Percentiles rank a stretch among this genome's conserved stretches.
These are phyloP conservation scores for Omphalotus guepiniiformis DNA, from an alignment of 768 basidiomycete genomes.

Conservation along the genomic window DNA sequence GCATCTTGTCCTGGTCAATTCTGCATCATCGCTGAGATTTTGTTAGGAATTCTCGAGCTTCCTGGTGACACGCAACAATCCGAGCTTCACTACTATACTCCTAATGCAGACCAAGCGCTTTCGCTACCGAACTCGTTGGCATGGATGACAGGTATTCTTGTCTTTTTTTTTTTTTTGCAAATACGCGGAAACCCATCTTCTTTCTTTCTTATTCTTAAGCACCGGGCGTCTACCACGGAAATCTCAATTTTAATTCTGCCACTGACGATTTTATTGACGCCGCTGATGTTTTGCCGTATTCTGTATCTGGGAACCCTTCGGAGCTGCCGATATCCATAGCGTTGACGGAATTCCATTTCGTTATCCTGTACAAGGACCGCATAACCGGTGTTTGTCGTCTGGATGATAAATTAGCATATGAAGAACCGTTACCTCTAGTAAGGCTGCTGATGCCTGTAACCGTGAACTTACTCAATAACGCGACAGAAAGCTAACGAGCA, in stretches of 20 bases:
- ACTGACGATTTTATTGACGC: constrained; percentile 75
- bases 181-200: too few relatives aligned
- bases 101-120: constrained; percentile 62
- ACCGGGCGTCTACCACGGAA: constrained; percentile 86
- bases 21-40: constrained; percentile 9
- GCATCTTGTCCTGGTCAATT: constrained; percentile 18
- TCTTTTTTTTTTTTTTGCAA: too few relatives aligned
- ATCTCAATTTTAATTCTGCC: constrained; percentile 62
- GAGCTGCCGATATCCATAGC: constrained; percentile 71
- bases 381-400: constrained; percentile 75
- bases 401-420: constrained; percentile 77
- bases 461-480: background rate
- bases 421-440: constrained; percentile 80
- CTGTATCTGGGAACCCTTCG: constrained; percentile 32
- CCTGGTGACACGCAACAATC: constrained; percentile 75
- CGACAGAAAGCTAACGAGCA: constrained; percentile 69
- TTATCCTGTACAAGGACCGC: constrained; percentile 78
- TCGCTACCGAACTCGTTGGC: constrained; percentile 74
- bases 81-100: constrained; percentile 77
- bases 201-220: too few relatives aligned
- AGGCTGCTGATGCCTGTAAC: constrained; percentile 18
- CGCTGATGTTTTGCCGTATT: constrained; percentile 78
- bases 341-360: constrained; percentile 89
- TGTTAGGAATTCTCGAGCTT: constrained; percentile 87
- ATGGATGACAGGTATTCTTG: constrained; percentile 88